Base-by-base conservation (phyloP, 495 filamentous ascomycete species). In the Podospora pseudoanserina region DNA sequence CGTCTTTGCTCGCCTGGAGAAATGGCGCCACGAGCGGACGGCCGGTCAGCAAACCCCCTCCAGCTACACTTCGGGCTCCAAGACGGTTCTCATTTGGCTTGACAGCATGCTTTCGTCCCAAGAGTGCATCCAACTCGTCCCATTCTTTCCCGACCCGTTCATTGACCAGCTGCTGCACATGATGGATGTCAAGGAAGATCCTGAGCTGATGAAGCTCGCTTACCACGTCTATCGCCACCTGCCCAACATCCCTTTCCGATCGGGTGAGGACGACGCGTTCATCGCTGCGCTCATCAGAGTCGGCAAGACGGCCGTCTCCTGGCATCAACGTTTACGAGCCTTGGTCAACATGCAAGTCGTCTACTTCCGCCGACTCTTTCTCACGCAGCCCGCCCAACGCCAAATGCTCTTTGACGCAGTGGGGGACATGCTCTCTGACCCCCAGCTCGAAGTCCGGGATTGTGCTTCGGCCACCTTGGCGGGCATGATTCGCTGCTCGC, bases 101-200 rank as follows among this genome's bases (percentile, higher is more conserved):
- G 94, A 99, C 78, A 90, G 88, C 44, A 96, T 92, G 27, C 83
- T 99, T 3, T 91, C 92, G 1, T 94, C 91, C 0, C 90, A 93
- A 68, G 96, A 99, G 75, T 99, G 95, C 80, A 96, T 89, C 0
- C 90, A 94, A 71, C 86, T 98, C 13, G 87, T 95, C 9, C 86
- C 90, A 2, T 98, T 97, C 87, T 97, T 98, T 83, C 91, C 92
- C 1, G 85, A 92, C 63, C 83, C 91, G 7, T 93, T 98, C 71
- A 93, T 96, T 69, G 91, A 92, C 55, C 89, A 97, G 77, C 86
- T 98, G 60, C 81, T 99, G 59, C 93, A 98, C 80, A 99, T 99
- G 95, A 99, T 99, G 95, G 95, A 99, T 76, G 91, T 99, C 70
- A 97, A 97, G 78, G 95, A 99, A 79, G 95, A 99, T 74, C 93